phyloP scores from a whole-genome alignment of 2,329 filamentous ascomycete species.

The Dactylellina cionopaga region DNA sequence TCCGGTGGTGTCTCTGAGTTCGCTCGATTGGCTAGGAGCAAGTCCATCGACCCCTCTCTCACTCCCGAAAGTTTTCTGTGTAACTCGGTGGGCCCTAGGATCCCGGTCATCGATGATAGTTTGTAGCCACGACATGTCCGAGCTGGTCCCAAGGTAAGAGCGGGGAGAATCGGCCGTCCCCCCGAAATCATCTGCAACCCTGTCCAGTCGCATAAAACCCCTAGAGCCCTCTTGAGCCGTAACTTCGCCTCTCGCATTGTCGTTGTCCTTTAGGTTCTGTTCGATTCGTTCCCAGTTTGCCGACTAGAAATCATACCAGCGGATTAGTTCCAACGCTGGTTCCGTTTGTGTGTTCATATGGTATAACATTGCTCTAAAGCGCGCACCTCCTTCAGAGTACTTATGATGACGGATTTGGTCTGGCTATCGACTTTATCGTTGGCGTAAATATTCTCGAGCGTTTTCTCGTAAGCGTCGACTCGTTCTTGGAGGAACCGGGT shows the following conservation, averaged over 20 bases:
- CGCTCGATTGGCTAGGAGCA: not conserved
- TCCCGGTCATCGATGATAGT: slow-evolving; percentile 21
- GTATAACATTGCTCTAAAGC: not conserved
- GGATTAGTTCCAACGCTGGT: not conserved
- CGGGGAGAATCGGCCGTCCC: slow-evolving; percentile 23
- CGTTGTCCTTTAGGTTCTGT: slow-evolving; percentile 10
- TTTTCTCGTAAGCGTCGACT: slow-evolving; percentile 51
- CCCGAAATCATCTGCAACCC: slow-evolving; percentile 42
- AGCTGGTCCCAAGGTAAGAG: slow-evolving; percentile 48
- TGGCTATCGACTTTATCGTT: slow-evolving; percentile 54
- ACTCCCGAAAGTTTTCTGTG: not conserved
- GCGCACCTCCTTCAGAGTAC: slow-evolving; percentile 35
- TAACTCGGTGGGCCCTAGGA: slow-evolving; percentile 1
- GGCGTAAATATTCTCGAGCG: slow-evolving; percentile 40
- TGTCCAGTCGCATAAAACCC: slow-evolving; percentile 43
- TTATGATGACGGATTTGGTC: slow-evolving; percentile 9
- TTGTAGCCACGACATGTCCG: slow-evolving; percentile 51
- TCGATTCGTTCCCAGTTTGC: slow-evolving; percentile 45
- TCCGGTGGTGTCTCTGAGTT: not conserved
- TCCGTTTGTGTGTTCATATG: not conserved
- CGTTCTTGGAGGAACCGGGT: slow-evolving; percentile 50
- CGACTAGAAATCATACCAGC: slow-evolving; percentile 8
- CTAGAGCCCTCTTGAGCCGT: slow-evolving; percentile 36
- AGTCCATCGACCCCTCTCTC: slow-evolving; percentile 1
- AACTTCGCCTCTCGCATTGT: slow-evolving; percentile 24